Conservation (phyloP, 2,329 filamentous ascomycete species). For the Acarospora socialis region DNA sequence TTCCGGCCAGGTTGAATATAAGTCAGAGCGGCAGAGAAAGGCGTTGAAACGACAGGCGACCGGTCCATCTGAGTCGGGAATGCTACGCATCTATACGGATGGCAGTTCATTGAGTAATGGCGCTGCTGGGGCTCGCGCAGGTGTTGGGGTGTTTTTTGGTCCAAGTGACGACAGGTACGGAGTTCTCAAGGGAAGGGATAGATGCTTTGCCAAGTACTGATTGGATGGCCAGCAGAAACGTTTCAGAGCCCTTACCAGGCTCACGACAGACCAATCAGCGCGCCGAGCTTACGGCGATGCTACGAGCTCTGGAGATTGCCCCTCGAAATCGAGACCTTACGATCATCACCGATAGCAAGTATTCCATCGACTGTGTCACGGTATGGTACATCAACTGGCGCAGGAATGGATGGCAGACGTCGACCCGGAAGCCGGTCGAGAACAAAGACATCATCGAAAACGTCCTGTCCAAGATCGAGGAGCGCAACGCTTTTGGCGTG, state of each 20-base stretch:
- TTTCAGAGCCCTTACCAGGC: constrained; percentile 64
- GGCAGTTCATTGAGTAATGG: constrained; percentile 49
- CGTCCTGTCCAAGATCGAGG: constrained; percentile 56
- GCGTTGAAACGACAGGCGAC: constrained; percentile 33
- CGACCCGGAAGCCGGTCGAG: constrained; percentile 55
- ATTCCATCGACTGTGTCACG: constrained; percentile 79
- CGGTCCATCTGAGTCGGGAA: constrained; percentile 30
- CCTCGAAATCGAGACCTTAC: constrained; percentile 53
- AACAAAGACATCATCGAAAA: constrained; percentile 73
- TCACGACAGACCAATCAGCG: constrained; percentile 81
- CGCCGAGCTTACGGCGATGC: constrained; percentile 81
- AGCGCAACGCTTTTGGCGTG: constrained; percentile 45
- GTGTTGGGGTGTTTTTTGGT: constrained; percentile 52
- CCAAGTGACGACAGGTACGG: constrained; percentile 40
- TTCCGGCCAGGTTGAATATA: constrained; percentile 41
- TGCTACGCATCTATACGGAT: constrained; percentile 49
- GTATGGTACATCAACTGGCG: constrained; percentile 72
- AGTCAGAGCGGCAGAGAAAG: constrained; percentile 35
- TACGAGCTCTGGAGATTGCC: constrained; percentile 65
- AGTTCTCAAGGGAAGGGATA: constrained; percentile 2
- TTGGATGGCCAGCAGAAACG: constrained; percentile 36
- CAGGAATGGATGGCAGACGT: constrained; percentile 63
- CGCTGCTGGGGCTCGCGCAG: constrained; percentile 38
- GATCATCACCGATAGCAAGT: constrained; percentile 81
- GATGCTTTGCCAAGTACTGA: constrained; percentile 7